phyloP scores from a whole-genome alignment of 805 yeast species.

The Torulaspora microellipsoides region DNA sequence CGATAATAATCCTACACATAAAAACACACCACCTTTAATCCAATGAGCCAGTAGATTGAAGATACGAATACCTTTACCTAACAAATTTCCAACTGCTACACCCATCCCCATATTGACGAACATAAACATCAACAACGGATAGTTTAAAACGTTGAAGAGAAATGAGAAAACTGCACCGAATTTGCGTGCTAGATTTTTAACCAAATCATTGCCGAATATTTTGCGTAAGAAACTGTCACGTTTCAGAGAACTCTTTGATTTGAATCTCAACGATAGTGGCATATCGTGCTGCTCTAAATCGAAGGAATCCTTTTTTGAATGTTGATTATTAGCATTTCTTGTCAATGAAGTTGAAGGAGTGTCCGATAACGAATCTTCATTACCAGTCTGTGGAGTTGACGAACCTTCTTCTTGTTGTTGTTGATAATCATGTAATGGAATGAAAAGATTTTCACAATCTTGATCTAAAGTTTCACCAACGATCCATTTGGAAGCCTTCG shows the following conservation, averaged over 20 bases:
- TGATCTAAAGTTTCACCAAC: conserved; percentile 28
- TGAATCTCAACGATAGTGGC: conserved; percentile 8
- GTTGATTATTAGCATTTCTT: neutral
- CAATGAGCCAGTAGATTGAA: conserved; percentile 90
- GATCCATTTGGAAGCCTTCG: conserved; percentile 38
- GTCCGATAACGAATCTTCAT: conserved; percentile 9
- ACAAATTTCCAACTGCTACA: conserved; percentile 56
- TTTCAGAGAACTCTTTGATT: conserved; percentile 14
- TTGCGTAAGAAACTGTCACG: conserved; percentile 36
- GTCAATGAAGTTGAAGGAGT: conserved; percentile 4
- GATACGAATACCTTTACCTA: conserved; percentile 63
- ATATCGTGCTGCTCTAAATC: conserved; percentile 13
- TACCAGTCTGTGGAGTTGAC: conserved; percentile 4
- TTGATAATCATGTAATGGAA: conserved; percentile 28
- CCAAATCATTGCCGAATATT: conserved; percentile 33
- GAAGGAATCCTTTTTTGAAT: conserved; percentile 10
- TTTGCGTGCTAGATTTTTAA: conserved; percentile 21
- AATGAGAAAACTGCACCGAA: conserved; percentile 29
- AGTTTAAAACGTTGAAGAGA: conserved; percentile 50
- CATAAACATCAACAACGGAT: conserved; percentile 59
- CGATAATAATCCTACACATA: conserved; percentile 69
- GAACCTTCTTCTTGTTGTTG: conserved; percentile 9
- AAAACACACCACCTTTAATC: conserved; percentile 91
- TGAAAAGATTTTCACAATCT: conserved; percentile 19
- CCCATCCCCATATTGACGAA: conserved; percentile 52